Conservation (phyloP, 2,329 filamentous ascomycete genomes). For the Westerdykella ornata region DNA sequence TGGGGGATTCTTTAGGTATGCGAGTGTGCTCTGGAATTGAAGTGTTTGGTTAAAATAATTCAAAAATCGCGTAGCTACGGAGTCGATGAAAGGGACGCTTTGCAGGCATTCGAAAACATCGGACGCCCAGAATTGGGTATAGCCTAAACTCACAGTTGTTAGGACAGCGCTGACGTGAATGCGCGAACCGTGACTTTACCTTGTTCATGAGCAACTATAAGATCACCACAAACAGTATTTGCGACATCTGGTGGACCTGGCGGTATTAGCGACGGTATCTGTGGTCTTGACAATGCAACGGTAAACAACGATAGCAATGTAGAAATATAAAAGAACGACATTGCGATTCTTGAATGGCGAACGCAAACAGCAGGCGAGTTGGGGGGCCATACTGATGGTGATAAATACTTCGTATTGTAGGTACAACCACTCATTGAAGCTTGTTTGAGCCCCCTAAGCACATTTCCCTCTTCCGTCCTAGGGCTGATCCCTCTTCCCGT, state of each 20-base stretch:
- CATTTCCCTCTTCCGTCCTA: no score
- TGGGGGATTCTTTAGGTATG: constrained; percentile 39
- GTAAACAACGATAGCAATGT: neutral
- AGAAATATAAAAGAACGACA: neutral
- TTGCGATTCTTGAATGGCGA: neutral
- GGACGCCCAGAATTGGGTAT: constrained; percentile 10
- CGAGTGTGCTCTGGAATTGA: constrained; percentile 42
- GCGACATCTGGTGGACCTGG: neutral
- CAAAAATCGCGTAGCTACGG: constrained; percentile 41
- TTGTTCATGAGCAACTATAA: constrained; percentile 1
- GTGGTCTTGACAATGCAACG: neutral
- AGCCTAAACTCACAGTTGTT: neutral
- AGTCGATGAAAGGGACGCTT: constrained; percentile 43
- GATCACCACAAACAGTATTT: constrained; percentile 1
- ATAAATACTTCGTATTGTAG: no score
- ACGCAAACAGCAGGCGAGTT: neutral
- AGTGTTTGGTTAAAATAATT: constrained; percentile 43
- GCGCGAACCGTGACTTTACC: no score
- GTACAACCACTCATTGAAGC: no score
- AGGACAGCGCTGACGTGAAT: neutral
- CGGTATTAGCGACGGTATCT: neutral
- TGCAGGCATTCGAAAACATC: constrained; percentile 40
- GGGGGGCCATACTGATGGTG: neutral
- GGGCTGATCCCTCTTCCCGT: no score
- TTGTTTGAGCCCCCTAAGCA: no score